phyloP scores from a whole-genome alignment of 2,329 filamentous ascomycete genomes.

The Leptographium flavum region DNA sequence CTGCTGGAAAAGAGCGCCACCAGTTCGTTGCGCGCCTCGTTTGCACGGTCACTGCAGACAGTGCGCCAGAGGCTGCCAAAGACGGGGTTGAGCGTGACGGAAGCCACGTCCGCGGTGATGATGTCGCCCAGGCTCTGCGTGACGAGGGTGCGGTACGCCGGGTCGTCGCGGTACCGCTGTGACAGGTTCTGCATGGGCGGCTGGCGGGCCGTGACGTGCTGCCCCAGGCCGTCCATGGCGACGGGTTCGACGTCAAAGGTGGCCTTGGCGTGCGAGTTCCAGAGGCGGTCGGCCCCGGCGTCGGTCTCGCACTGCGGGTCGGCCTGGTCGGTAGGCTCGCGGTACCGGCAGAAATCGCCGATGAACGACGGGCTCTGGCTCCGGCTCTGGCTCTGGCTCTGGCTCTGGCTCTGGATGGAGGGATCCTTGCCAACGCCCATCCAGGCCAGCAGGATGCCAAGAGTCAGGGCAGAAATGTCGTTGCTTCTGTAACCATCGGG shows the following conservation, averaged over 20 bases:
- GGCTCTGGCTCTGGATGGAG: conserved; percentile 11
- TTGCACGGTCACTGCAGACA: conserved; percentile 30
- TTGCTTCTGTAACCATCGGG: conserved; percentile 25
- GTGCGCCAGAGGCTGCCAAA: conserved; percentile 35
- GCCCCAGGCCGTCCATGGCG: no score
- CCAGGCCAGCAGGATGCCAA: conserved; percentile 27
- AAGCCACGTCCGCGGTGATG: conserved; percentile 26
- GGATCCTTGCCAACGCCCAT: conserved; percentile 23
- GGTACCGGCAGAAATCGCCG: no score
- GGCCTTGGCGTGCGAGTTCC: no score
- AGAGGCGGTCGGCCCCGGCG: no score
- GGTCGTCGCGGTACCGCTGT: conserved; percentile 24
- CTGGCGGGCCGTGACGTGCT: no score
- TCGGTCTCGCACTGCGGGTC: no score
- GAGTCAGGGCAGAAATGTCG: conserved; percentile 25
- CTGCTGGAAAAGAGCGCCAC: conserved; percentile 25
- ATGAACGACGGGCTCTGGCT: no score
- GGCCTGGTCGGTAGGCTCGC: no score
- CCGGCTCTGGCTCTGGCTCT: conserved; percentile 4
- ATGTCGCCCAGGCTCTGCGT: conserved; percentile 25
- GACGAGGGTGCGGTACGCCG: conserved; percentile 23
- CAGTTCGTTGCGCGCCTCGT: conserved; percentile 24
- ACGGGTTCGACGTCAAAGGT: no score
- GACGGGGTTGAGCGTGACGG: conserved; percentile 32
- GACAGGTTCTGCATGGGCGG: no score